phyloP scores from a whole-genome alignment of 768 basidiomycete species.

The Hypholoma sublateritium region DNA sequence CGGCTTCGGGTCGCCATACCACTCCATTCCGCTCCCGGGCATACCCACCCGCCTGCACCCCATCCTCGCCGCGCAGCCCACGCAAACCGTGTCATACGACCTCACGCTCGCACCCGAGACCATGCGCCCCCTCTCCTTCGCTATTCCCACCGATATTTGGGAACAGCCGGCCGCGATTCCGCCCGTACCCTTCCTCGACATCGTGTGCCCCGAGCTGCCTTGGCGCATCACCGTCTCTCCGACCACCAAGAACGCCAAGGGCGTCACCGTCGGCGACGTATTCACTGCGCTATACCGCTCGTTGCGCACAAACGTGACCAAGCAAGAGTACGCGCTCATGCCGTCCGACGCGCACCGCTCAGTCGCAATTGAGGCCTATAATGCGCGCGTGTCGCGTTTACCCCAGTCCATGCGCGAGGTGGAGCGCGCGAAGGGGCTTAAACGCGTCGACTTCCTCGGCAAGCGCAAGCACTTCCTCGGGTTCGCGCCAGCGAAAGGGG shows the following conservation, averaged over 20 bases:
- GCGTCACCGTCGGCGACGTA: constrained; percentile 44
- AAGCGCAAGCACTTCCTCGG: constrained; percentile 41
- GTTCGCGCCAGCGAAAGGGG: constrained; percentile 29
- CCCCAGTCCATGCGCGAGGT: constrained; percentile 28
- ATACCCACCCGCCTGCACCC: not conserved
- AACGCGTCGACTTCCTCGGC: constrained; percentile 54
- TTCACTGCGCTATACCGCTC: constrained; percentile 41
- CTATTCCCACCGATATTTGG: constrained; percentile 15
- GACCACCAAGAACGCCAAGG: constrained; percentile 9
- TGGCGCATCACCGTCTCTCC: constrained; percentile 35
- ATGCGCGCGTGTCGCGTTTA: constrained; percentile 31
- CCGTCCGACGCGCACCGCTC: constrained; percentile 28
- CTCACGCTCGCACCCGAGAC: constrained; percentile 12
- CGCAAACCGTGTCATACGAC: constrained; percentile 12
- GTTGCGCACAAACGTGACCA: constrained; percentile 40
- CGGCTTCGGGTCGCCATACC: constrained; percentile 10
- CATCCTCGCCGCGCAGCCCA: not conserved
- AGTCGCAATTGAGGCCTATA: constrained; percentile 42
- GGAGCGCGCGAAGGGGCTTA: constrained; percentile 49
- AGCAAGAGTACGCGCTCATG: constrained; percentile 37
- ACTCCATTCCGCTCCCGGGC: not conserved
- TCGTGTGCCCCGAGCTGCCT: constrained; percentile 29
- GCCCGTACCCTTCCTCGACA: constrained; percentile 28
- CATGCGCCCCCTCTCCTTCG: constrained; percentile 2
- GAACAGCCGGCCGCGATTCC: constrained; percentile 36